Conservation (phyloP, 2,329 filamentous ascomycete species). For the Graphium sp. region DNA sequence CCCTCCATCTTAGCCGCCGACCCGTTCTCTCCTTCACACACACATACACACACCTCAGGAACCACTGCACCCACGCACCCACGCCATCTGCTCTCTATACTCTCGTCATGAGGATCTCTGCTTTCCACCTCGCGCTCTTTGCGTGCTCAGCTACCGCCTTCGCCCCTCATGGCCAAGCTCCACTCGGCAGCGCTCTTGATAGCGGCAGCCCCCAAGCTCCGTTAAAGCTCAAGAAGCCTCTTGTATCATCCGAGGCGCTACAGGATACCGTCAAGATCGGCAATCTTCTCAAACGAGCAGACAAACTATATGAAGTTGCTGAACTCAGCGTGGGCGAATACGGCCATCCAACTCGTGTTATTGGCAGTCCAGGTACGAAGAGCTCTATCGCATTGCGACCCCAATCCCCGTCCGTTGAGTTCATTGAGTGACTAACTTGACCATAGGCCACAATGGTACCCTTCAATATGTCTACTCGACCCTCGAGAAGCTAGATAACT, state of each 20-base stretch:
- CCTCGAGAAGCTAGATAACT: slow-evolving; percentile 35
- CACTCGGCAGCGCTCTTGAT: neutral
- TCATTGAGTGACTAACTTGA: slow-evolving; percentile 1
- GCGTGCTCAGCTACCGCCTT: slow-evolving; percentile 1
- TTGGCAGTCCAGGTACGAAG: slow-evolving; percentile 42
- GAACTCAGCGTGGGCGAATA: slow-evolving; percentile 41
- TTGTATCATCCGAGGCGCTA: slow-evolving; percentile 36
- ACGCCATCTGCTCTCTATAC: too few relatives aligned
- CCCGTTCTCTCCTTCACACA: too few relatives aligned
- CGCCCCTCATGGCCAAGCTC: neutral
- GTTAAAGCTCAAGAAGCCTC: slow-evolving; percentile 14
- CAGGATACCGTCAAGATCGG: slow-evolving; percentile 37
- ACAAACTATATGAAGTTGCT: slow-evolving; percentile 46
- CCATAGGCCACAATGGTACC: slow-evolving; percentile 42
- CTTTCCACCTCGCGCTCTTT: neutral
- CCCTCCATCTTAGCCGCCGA: too few relatives aligned
- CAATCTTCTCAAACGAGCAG: slow-evolving; percentile 40
- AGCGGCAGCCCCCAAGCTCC: too few relatives aligned
- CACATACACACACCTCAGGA: too few relatives aligned
- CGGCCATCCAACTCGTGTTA: slow-evolving; percentile 53
- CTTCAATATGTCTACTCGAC: slow-evolving; percentile 43
- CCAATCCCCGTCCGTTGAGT: neutral
- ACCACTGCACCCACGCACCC: too few relatives aligned
- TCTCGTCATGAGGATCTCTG: too few relatives aligned
- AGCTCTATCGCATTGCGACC: slow-evolving; percentile 2